Evolutionary conservation across 352 stramenopile species (phyloP).

Genomic region (Phytophthora multivora): DNA sequence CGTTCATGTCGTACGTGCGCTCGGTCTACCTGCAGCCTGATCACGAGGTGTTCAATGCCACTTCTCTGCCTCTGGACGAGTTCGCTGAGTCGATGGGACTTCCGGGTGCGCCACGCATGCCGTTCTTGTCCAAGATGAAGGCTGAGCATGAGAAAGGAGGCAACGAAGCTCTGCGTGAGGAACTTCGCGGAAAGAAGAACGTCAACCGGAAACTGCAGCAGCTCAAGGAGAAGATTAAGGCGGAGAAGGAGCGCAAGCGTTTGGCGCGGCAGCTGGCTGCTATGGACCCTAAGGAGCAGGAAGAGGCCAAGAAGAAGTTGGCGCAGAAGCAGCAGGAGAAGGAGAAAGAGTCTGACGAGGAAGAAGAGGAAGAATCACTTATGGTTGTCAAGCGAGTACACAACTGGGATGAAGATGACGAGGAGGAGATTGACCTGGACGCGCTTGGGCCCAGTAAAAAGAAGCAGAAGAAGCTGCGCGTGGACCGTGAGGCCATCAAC

Average conservation of each 20-base stretch:
- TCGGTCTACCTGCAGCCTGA: conserved; percentile 96
- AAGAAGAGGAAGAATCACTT: conserved; percentile 90
- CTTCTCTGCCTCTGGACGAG: conserved; percentile 89
- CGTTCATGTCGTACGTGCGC: conserved; percentile 98
- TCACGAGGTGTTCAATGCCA: conserved; percentile 94
- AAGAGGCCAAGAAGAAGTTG: conserved; percentile 36
- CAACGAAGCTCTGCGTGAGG: conserved; percentile 84
- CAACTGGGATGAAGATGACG: conserved; percentile 74
- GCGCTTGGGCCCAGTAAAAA: conserved; percentile 56
- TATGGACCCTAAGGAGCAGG: conserved; percentile 41
- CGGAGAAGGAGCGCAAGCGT: conserved; percentile 94
- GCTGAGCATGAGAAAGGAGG: conserved; percentile 47
- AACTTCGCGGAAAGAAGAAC: conserved; percentile 95
- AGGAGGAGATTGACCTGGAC: conserved; percentile 65
- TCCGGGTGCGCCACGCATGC: conserved; percentile 90
- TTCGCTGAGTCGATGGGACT: conserved; percentile 96
- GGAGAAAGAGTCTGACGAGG: conserved; percentile 51
- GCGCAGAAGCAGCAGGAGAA: conserved; percentile 32
- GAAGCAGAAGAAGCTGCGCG: conserved; percentile 91
- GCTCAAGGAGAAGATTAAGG: conserved; percentile 98
- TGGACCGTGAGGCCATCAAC: conserved; percentile 68
- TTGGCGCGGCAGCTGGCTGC: conserved; percentile 75
- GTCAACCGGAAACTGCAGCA: conserved; percentile 96
- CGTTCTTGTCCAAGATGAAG: conserved; percentile 91
- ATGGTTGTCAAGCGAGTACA: conserved; percentile 94